Base-by-base conservation (phyloP, 2,329 filamentous ascomycete species). In the Colletotrichum abscissum region DNA sequence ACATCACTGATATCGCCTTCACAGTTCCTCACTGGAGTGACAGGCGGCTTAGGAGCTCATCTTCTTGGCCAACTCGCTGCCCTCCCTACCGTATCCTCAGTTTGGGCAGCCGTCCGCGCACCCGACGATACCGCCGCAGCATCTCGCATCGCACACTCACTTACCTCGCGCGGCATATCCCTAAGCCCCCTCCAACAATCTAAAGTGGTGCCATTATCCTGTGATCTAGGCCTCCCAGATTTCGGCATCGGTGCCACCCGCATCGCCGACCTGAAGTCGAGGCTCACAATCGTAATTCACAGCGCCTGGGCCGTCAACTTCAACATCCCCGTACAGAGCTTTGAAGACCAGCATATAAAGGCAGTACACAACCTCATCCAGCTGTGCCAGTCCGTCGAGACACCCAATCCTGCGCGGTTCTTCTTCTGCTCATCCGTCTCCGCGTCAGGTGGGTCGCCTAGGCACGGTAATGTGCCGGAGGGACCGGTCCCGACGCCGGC, bases 31-130 rank as follows among this genome's bases (percentile, higher is more conserved):
- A 92, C 91, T 1, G 91, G 91, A 8, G 87, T 87, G 0, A 92
- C 91, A 0, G 91, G 91, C 1, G 89, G 88, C 5, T 81, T 92
- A 0, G 91, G 91, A 4, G 86, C 89, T 0, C 88, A 91, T 67
- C 81, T 91, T 0, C 83, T 91, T 19, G 42, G 3, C 0, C 86
- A 91, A 16, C 84, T 93, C 1, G 87, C 89, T 1, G 84, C 88
- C 1, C 84, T 88, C 19, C 42, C 42, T 11, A 89, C 90, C 42
- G 85, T 93, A 16, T 83, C 82, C 33, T 80, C 81, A 49, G 42
- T 49, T 8, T 49, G 42, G 42, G 42, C 42, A n/a, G 19, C 42
- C 16, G 86, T 88, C n/a, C 84, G 87, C 63, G 86, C 86, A 3
- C 77, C 81, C 1, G 80, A 79, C n/a, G 76, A 81, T 8, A 74